These are phyloP conservation scores for Kodamaea fukazawae DNA, from an alignment of 805 yeast species.

Conservation along the genomic window DNA sequence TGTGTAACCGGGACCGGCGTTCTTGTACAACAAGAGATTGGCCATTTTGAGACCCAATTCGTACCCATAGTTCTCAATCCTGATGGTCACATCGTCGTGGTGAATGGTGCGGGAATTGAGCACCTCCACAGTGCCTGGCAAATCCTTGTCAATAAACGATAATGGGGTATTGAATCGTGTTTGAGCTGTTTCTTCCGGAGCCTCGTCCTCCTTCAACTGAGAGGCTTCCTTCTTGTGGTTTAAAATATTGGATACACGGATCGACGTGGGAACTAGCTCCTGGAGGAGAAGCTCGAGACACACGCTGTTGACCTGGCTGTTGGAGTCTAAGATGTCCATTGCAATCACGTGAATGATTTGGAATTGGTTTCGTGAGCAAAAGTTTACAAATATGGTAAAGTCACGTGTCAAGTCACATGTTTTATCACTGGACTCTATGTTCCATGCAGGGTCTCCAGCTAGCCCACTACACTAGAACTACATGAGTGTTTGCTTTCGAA, in stretches of 20 bases:
- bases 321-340: constrained; percentile 21
- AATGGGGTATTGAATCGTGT: constrained; percentile 27
- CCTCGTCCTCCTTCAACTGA: constrained; percentile 25
- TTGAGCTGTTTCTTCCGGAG: constrained; percentile 3
- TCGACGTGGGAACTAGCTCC: constrained; percentile 73
- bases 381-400: background rate
- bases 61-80: constrained; percentile 72
- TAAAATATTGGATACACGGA: constrained; percentile 55
- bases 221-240: constrained; percentile 12
- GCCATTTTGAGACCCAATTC: constrained; percentile 59
- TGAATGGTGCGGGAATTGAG: constrained; percentile 33
- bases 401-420: background rate
- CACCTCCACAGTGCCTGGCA: constrained; percentile 44
- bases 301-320: constrained; percentile 48
- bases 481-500: no score
- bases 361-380: background rate
- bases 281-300: constrained; percentile 65
- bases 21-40: constrained; percentile 45
- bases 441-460: background rate
- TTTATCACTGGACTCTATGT: background rate
- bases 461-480: background rate
- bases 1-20: constrained; percentile 23
- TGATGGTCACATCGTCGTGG: constrained; percentile 51
- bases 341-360: constrained; percentile 10
- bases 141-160: constrained; percentile 29